Evolutionary conservation across 1,284 basidiomycete species (phyloP), one percentile per base, ranked within the genome.

Genomic region (Cryptococcus maquisensis): DNA sequence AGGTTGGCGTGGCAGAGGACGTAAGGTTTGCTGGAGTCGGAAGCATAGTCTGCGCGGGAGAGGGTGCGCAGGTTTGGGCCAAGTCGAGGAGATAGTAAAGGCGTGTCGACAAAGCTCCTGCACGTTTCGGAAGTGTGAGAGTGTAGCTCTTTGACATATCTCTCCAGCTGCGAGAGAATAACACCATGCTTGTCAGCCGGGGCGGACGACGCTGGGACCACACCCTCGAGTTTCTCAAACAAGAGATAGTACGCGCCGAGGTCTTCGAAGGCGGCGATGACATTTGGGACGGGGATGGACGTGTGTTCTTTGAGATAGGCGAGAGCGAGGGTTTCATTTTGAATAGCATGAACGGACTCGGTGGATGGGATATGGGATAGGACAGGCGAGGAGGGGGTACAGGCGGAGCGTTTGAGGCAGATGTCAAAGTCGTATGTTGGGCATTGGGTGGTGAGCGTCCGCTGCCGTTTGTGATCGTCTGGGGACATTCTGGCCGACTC

Each of bases 1-100:
- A 60, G 32, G 38, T 60, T 55, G 41, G 52, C 59, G 49, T 60
- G 59, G 39, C 59, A 60, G 18, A 60, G 52, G 32, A 57, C 49
- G 35, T 57, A 60, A 10, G 28, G 15, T 1, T 24, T 21, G 7
- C 21, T 13, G 6, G 23, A 5, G 21, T 45, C 44, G 7, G 28
- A 9, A 1, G 50, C n/a, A 16, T 49, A 51, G 13, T 45, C 28
- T 2, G 41, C 40, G 20, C 24, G 21, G 3, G 46, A 23, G n/a
- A 54, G 35, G 23, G 42, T 35, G 3, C 28, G 38, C 7, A 44
- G 36, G 28, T 38, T 38, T 8, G 15, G 13, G 4, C 21, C 42
- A 20, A 40, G 47, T 38, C 39, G 24, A 4, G 21, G 26, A 23
- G 21, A 18, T 5, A 21, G 35, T 15, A 24, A 26, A 13, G 42